Evolutionary conservation across 106 monocot species (phyloP), one percentile per base, ranked within the genome.

Genomic region (Xerophyta viscosa): DNA sequence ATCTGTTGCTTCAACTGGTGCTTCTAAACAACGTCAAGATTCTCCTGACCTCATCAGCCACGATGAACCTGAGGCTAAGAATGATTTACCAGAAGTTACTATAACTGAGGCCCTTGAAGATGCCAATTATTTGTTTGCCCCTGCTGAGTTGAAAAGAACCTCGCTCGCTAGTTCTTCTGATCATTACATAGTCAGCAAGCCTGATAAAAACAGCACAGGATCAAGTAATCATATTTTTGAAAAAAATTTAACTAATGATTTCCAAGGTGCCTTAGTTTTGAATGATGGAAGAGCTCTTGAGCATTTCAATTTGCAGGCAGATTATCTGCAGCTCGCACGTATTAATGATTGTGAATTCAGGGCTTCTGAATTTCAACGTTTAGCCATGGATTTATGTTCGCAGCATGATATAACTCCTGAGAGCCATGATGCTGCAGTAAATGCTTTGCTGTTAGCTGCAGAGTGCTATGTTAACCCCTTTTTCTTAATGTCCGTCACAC

Each of bases 401-500:
- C 72, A 75, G 53, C 37, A 41, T 56, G 74, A 85, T 26, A 57
- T 72, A 20, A 65, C 78, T 52, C 50, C 37, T 13, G 96, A 96
- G 57, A 64, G 80, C 21, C 78, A 89, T 77, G 69, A 76, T 61
- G 81, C 89, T 58, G 96, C 85, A 56, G 82, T 96, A 41, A 89
- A 96, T 71, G 82, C 96, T 43, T 74, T 96, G 25, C 76, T 96
- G 10, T 81, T 96, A 57, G 85, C 96, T 61, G 85, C 96, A 31
- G 96, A 96, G 74, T 96, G 96, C 47, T 82, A 76, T 61, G 62
- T 96, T 51, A 96, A 96, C 60, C 96, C 96, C 31, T 81, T 89
- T 53, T 89, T 93, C 54, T 69, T 89, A 62, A 54, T 66, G 48
- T 73, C 81, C n/a, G 78, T 73, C 64, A 72, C 61, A 33, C 63